A percentile compares a stretch with the other conserved stretches of the same genome.
Evolutionary conservation across 2,329 filamentous ascomycete species (phyloP).

Genomic region (Dactylellina leptospora): DNA sequence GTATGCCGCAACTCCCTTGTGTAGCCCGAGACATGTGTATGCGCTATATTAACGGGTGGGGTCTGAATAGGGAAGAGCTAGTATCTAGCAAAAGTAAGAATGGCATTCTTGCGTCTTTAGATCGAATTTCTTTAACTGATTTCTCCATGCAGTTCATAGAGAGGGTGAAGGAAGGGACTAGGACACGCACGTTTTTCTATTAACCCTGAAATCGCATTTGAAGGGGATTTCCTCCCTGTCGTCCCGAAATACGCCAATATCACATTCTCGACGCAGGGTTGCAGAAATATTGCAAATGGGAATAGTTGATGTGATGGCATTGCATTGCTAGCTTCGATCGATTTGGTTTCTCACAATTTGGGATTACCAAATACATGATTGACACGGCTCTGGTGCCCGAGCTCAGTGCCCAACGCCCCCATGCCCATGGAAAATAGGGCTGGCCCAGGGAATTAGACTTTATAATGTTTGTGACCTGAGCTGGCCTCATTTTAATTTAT

Average conservation of each 20-base stretch:
- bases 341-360: no score
- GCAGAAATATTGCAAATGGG: not conserved
- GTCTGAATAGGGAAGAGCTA: no score
- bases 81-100: not conserved
- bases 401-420: no score
- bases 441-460: no score
- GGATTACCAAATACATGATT: no score
- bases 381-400: no score
- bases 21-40: not conserved
- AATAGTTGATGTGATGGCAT: no score
- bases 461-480: no score
- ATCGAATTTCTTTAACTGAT: slow-evolving; percentile 6
- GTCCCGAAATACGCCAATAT: not conserved
- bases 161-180: not conserved
- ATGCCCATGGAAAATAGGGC: no score
- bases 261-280: slow-evolving; percentile 21
- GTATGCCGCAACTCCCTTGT: not conserved
- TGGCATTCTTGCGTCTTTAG: slow-evolving; percentile 11
- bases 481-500: no score
- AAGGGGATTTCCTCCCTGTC: not conserved
- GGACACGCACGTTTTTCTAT: not conserved
- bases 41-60: no score
- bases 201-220: not conserved
- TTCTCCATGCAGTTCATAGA: slow-evolving; percentile 14
- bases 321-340: no score